These are phyloP conservation scores for Cucurbita pepo DNA, from an alignment of 306 rosid species.

Conservation along the genomic window DNA sequence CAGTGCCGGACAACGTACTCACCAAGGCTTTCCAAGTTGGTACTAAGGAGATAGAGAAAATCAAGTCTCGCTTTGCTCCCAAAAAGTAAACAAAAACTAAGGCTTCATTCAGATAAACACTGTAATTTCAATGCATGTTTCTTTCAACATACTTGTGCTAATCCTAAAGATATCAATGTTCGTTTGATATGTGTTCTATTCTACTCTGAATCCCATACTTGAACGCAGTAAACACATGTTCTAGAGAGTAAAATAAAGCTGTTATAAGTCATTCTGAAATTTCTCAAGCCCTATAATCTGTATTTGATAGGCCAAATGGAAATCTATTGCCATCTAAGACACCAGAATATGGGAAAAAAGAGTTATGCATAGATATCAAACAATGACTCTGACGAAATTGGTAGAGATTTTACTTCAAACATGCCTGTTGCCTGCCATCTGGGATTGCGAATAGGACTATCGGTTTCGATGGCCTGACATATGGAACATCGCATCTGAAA, in stretches of 20 bases:
- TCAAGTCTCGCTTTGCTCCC: constrained; percentile 54
- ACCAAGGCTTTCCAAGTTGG: constrained; percentile 46
- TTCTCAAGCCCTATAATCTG: background rate
- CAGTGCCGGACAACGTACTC: constrained; percentile 54
- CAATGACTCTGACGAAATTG: background rate
- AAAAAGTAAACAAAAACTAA: constrained; percentile 6
- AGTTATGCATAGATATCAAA: background rate
- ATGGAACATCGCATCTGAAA: constrained; percentile 70
- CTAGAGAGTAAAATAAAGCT: background rate
- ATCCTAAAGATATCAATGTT: background rate
- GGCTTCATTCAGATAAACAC: background rate
- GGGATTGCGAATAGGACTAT: constrained; percentile 62
- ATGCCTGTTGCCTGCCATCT: constrained; percentile 69
- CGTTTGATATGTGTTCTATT: background rate
- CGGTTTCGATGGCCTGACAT: constrained; percentile 10
- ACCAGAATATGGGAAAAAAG: background rate
- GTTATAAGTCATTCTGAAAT: background rate
- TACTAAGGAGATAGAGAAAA: constrained; percentile 44
- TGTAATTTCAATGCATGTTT: background rate
- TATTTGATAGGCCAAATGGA: background rate
- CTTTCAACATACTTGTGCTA: background rate
- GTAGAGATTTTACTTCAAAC: constrained; percentile 23
- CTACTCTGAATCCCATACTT: background rate
- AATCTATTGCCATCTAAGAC: background rate
- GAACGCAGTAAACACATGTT: background rate